These are phyloP conservation scores for Capsicum baccatum DNA, from an alignment of 257 asterid species.

Conservation along the genomic window DNA sequence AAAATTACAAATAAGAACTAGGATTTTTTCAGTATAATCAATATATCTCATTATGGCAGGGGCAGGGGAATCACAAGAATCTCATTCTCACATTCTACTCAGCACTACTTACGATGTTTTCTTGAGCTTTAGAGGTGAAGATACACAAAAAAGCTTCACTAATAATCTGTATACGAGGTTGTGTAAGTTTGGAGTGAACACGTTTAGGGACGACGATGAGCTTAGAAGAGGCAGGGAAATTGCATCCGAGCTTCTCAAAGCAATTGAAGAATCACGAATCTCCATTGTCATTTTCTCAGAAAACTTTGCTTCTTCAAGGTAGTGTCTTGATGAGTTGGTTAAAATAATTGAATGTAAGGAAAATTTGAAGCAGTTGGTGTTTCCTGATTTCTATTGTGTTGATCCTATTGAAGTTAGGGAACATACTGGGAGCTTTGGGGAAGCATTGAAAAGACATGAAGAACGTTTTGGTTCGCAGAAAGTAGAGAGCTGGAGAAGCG, in stretches of 20 bases:
- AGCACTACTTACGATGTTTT: constrained; percentile 6
- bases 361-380: not conserved
- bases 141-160: not conserved
- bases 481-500: constrained; percentile 11
- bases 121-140: constrained; percentile 26
- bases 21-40: not conserved
- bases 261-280: not conserved
- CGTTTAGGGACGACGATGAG: constrained; percentile 23
- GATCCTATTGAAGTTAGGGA: not conserved
- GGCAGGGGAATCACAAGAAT: not conserved
- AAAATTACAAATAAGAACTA: not conserved
- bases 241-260: not conserved
- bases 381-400: constrained; percentile 5
- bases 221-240: constrained; percentile 18
- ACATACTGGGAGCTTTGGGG: constrained; percentile 2
- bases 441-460: not conserved
- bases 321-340: constrained; percentile 11
- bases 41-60: not conserved
- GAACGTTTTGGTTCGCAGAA: constrained; percentile 4
- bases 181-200: constrained; percentile 5
- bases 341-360: constrained; percentile 4
- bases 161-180: not conserved
- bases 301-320: constrained; percentile 15
- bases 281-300: not conserved
- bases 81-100: not conserved